These are phyloP conservation scores for Larix kaempferi DNA, from an alignment of 75 land plant species.

Conservation along the genomic window DNA sequence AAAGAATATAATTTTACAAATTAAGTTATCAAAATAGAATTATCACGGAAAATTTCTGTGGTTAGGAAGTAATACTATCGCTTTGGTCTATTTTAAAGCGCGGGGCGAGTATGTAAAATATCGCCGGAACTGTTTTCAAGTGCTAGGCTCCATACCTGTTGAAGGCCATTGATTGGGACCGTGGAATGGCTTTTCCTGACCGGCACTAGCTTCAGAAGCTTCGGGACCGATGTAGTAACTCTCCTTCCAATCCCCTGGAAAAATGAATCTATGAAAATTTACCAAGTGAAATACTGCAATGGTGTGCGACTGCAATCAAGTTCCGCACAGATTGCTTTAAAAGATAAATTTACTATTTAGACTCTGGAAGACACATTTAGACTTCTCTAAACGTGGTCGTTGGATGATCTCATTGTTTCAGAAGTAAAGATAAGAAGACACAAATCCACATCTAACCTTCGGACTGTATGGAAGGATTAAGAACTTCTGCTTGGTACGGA, in stretches of 20 bases:
- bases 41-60: too few species aligned
- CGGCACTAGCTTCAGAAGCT: background rate
- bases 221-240: conserved; percentile 78
- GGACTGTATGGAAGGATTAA: conserved; percentile 49
- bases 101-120: too few species aligned
- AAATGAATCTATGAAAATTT: background rate
- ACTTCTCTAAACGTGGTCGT: too few species aligned
- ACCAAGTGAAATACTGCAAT: background rate
- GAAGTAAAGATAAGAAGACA: background rate
- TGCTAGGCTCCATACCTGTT: conserved; percentile 37
- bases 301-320: background rate
- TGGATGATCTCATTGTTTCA: background rate
- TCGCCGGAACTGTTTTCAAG: too few species aligned
- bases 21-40: too few species aligned
- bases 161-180: conserved; percentile 81
- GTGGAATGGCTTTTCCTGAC: background rate
- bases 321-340: background rate
- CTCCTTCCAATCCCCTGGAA: conserved; percentile 89
- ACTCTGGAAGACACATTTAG: too few species aligned
- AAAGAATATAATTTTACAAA: too few species aligned
- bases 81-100: too few species aligned
- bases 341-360: too few species aligned
- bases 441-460: conserved; percentile 33
- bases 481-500: conserved; percentile 58
- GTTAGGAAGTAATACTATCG: too few species aligned